Evolutionary conservation across 768 basidiomycete species (phyloP), one percentile per base, ranked within the genome.

Genomic region (Gloeostereum incarnatum): DNA sequence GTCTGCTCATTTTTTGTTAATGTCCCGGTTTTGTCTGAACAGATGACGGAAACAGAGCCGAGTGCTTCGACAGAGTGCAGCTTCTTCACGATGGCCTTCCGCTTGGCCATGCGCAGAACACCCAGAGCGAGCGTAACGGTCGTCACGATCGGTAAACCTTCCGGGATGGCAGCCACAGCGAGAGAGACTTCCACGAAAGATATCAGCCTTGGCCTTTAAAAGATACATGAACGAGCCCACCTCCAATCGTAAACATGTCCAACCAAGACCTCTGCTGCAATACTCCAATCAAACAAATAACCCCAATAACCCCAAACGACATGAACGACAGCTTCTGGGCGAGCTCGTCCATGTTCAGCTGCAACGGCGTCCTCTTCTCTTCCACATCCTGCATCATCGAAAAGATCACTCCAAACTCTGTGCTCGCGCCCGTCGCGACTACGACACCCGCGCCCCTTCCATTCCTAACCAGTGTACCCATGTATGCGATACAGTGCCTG

Each of bases 211-310:
- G 36, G 47, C 35, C 22, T 36, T 16, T 43, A 14, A 46, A 6
- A 6, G 3, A 36, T 6, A 16, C 26, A 9, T 31, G 9, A 41
- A 10, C 6, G 13, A 26, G 57, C 77, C 38, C 50, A 93, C 92
- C 92, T 66, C 93, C 93, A 45, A 98, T 98, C 6, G 93, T 98
- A 54, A 98, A 97, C 94, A 97, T 98, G 33, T 94, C 93, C 8
- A 97, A 62, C 93, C 91, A 96, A 7, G 83, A 73, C 14, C 94
- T 70, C 26, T 76, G 66, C 53, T 97, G 93, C 45, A 81, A 60
- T 11, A 93, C 77, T 6, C 93, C 94, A 45, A 97, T 81, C 37
- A 97, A 58, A 58, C 87, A 88, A 35, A 98, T 98, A 24, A 96
- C 56, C 4, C 93, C 93, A 46, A 98, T 98, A 35, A 97, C 72